Evolutionary conservation across 768 basidiomycete species (phyloP), one percentile per base, ranked within the genome.

Genomic region (Pleurotus tuoliensis): DNA sequence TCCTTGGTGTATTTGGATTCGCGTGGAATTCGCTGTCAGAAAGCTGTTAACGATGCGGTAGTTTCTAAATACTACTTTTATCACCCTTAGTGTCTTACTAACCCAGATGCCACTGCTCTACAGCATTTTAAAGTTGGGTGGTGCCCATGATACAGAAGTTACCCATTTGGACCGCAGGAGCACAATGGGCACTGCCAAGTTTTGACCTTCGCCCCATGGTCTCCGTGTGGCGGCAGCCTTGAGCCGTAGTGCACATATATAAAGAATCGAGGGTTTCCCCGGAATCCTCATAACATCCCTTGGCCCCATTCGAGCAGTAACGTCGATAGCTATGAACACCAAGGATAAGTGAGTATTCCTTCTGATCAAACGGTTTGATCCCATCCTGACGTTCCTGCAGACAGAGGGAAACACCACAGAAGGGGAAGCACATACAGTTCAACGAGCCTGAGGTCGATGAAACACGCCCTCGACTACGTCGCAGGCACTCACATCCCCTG

Each of bases 41-140:
- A 48, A 50, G 48, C 48, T 50, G 48, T 50, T 50, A 37, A 50
- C 30, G 30, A 34, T 34, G 30, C 11, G 30, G 24, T 25, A 25
- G 30, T 34, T 34, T 34, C 30, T 34, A 34, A 34, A 34, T 34
- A 34, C 30, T 34, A 11, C 30, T 34, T 34, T 11, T 9, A 11
- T 2, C 30, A 34, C 30, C 30, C 30, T 34, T 34, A 3, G 30
- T 37, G 38, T 50, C 48, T 50, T 7, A 30, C 25, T 34, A 37
- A n/a, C 25, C 34, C 38, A 50, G 38, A 27, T n/a, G 25, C 48
- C 11, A 16, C 24, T 37, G 39, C 51, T 53, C 51, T 40, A 53
- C 51, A 53, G 51, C 51, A 53, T 53, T 53, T 53, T 41, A 53
- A 40, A 53, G 51, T 53, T 53, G 39, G 8, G 38, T n/a, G 16